Evolutionary conservation across 257 asterid genomes (phyloP), one percentile per base, ranked within the genome.

Genomic region (Cinchona pubescens): DNA sequence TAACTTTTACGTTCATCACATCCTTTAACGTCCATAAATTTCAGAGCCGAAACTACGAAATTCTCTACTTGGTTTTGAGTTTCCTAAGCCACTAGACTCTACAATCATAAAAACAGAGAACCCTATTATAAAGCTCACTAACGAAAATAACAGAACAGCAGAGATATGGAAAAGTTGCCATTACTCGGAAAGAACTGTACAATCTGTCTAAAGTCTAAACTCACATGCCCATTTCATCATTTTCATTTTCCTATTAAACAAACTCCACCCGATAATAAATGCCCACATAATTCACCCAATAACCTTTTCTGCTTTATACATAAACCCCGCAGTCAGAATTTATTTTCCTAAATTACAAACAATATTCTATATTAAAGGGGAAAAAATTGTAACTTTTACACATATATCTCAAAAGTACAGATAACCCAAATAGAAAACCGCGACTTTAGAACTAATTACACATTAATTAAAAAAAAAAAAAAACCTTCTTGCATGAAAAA

Each of bases 1-100:
- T 64, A 82, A 69, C 79, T 85, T 43, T n/a, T n/a, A n/a, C n/a
- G n/a, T n/a, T 83, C 89, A 69, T 76, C 75, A 43, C 82, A 75
- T 45, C 75, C 83, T 62, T 80, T 80, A 49, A 30, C 68, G 71
- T 77, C 88, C 61, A 78, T 18, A 13, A 23, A 74, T 73, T 51
- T 65, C 18, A 76, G 83, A 69, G 84, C 48, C 51, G 84, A 82
- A 79, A 49, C 92, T 43, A 79, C 76, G 46, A 25, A 45, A 51
- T 76, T 42, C 43, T 63, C 77, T 42, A 69, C 86, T 75, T 77
- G 80, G 80, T 75, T 78, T 43, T 76, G 69, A 76, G 72, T 79
- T n/a, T 78, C 79, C 62, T 55, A 32, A 74, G 38, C 53, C 81
- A 32, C 55, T 73, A 56, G 71, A 79, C 51, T 71, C 87, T 82